Conservation (phyloP, 495 filamentous ascomycete genomes). For the Usnea hakonensis region DNA sequence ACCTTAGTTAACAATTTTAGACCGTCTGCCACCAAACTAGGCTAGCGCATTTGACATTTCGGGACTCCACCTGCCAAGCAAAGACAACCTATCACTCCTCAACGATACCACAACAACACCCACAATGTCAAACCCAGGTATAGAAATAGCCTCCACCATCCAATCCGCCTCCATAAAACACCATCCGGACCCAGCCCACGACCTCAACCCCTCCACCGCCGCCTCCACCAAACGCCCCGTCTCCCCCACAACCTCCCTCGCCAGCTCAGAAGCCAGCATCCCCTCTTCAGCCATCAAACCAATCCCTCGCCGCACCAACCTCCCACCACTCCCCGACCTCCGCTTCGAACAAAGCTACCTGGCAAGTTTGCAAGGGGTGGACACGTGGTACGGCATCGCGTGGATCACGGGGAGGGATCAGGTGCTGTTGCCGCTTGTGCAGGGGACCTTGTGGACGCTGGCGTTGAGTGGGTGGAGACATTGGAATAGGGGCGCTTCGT, state of each 20-base stretch:
- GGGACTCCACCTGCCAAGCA: neutral
- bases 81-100: neutral
- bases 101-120: neutral
- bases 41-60: neutral
- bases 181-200: constrained; percentile 60
- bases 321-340: constrained; percentile 85
- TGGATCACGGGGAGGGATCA: constrained; percentile 87
- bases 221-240: constrained; percentile 45
- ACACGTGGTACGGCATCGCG: constrained; percentile 65
- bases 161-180: constrained; percentile 71
- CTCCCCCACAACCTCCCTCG: constrained; percentile 27
- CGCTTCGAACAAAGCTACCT: constrained; percentile 97
- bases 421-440: constrained; percentile 72
- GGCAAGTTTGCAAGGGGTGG: constrained; percentile 66
- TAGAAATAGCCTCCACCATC: constrained; percentile 64
- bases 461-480: constrained; percentile 71
- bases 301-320: constrained; percentile 42
- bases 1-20: neutral
- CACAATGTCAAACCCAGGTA: constrained; percentile 35
- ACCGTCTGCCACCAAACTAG: neutral
- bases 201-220: constrained; percentile 73
- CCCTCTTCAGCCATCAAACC: constrained; percentile 51
- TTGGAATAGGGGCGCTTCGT: constrained; percentile 66
- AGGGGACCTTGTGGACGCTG: constrained; percentile 78
- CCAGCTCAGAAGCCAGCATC: constrained; percentile 43